Base-by-base conservation (phyloP, 1,284 basidiomycete genomes). In the Meira miltonrushii region DNA sequence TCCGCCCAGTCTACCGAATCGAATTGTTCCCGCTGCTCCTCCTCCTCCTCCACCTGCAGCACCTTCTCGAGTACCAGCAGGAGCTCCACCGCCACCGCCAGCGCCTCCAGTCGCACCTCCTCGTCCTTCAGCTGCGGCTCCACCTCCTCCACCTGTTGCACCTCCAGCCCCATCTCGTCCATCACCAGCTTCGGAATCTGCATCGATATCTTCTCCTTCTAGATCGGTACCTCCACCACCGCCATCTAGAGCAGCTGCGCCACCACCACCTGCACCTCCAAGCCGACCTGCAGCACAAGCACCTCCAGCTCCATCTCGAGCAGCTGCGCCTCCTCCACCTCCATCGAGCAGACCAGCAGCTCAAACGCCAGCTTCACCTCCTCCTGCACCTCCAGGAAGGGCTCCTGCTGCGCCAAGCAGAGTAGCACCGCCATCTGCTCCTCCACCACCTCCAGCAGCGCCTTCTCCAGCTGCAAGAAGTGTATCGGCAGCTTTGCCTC, bases 1-100 rank as follows among this genome's bases (percentile, higher is more conserved):
- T 21, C 62, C 62, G 3, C 62, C 62, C 2, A 52, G 52, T 1
- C 55, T 60, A 12, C 59, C 62, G 0, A 33, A 52, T 37, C 51
- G 38, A n/a, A 25, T 23, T 17, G 38, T 39, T 13, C 38, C 51
- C 6, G 38, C 51, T 13, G 7, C 51, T 7, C 51, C 51, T 5
- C 25, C 46, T 15, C 13, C 17, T 13, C 7, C 25, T 21, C 12
- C 46, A n/a, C 46, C 46, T 6, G 11, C 38, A 46, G 33, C 39
- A 3, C 39, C 53, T 43, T 17, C 37, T 54, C 2, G 28, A 25
- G 13, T 38, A 56, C 54, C 15, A 23, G 12, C 21, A 2, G 15
- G 21, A 9, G 17, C 54, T 19, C 17, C 28, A 21, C 54, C 25
- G 40, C 19, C 53, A 15, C n/a, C 40, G 6, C n/a, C 43, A 8